Evolutionary conservation across 2,329 filamentous ascomycete genomes (phyloP), one percentile per base, ranked within the genome.

Genomic region (Colletotrichum sp.): DNA sequence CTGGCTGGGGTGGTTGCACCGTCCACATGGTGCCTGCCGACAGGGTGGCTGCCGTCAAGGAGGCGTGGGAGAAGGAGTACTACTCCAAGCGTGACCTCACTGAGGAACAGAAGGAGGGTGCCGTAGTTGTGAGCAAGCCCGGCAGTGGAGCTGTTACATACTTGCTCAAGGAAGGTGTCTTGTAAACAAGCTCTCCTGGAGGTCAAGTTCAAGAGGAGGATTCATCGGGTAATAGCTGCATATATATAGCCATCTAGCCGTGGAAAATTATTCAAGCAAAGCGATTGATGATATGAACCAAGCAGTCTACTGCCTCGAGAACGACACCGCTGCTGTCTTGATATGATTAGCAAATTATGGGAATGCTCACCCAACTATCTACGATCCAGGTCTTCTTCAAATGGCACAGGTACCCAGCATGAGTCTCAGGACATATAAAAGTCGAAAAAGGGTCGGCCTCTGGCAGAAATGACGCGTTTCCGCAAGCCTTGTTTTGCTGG

Each of bases 1-100:
- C 97, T 1, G 97, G 97, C 5, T 99, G 97, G 97, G 97, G 97
- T 77, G 97, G 97, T 4, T 99, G 97, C 86, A 97, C 92, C 76
- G 96, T 99, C 74, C 97, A 99, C 86, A 90, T 99, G 73, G 94
- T 99, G 68, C 94, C 96, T 0, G 94, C 92, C 74, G 91, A 95
- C 81, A 96, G 94, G 85, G 94, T 98, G 1, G 92, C 93, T 7
- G 91, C 88, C 30, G 95, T 99, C 26, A 95, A 91, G 83, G 89
- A 91, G 81, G 95, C 95, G 7, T 92, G 97, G 90, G 92, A 94
- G 80, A 90, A 90, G 77, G 92, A 96, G 82, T 99, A 99, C 84
- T 99, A 98, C 84, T 87, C 90, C 72, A 94, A 93, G 87, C 90
- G 90, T 79, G 82, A 88, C 8, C 81, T 93, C 77, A 94, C 89